Conservation (phyloP, 257 asterid species). For the Buddleja alternifolia region DNA sequence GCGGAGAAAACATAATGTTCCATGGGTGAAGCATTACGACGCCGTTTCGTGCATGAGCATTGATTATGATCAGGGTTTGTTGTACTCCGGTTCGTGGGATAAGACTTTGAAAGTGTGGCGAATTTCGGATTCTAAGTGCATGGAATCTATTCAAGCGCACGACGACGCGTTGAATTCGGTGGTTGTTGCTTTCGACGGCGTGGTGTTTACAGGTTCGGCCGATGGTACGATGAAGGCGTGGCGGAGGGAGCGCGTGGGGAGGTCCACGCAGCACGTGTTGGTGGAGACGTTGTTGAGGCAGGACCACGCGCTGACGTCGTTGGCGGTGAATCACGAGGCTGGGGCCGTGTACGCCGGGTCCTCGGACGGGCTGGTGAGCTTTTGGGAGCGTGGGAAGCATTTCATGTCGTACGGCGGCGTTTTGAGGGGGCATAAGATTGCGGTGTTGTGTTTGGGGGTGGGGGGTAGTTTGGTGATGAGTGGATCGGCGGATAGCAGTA, state of each 20-base stretch:
- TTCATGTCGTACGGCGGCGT: conserved; percentile 76
- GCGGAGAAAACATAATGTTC: conserved; percentile 55
- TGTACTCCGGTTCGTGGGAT: conserved; percentile 96
- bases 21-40: conserved; percentile 85
- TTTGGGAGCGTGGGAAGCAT: conserved; percentile 71
- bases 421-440: conserved; percentile 84
- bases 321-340: conserved; percentile 49
- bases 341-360: conserved; percentile 73
- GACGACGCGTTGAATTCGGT: conserved; percentile 82
- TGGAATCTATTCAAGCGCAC: conserved; percentile 77
- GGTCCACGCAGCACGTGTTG: conserved; percentile 51
- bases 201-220: conserved; percentile 85
- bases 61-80: conserved; percentile 52
- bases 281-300: conserved; percentile 67
- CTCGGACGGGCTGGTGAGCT: conserved; percentile 85
- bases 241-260: conserved; percentile 73
- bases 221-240: conserved; percentile 93
- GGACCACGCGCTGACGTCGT: conserved; percentile 76
- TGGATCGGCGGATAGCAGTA: conserved; percentile 84
- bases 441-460: conserved; percentile 73
- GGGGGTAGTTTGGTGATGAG: conserved; percentile 73
- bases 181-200: conserved; percentile 56
- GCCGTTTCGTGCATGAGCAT: conserved; percentile 78
- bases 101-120: conserved; percentile 88
- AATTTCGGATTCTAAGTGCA: conserved; percentile 72